phyloP scores from a whole-genome alignment of 768 basidiomycete species.

The Collybia mongolica region DNA sequence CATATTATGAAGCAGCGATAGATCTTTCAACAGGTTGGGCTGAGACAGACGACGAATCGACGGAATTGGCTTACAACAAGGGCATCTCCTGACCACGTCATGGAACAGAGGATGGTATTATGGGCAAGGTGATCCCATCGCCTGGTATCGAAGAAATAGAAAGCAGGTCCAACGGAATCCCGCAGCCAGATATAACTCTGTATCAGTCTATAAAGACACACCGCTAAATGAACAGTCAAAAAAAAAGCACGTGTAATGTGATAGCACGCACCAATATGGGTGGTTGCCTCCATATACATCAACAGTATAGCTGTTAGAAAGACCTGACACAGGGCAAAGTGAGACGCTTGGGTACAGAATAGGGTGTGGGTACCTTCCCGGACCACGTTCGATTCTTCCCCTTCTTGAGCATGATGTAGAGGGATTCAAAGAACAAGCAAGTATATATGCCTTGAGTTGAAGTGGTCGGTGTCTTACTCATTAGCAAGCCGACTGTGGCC shows the following conservation, averaged over 20 bases:
- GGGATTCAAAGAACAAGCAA: conserved; percentile 16
- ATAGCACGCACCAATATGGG: conserved; percentile 19
- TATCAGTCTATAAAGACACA: conserved; percentile 20
- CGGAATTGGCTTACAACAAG: conserved; percentile 14
- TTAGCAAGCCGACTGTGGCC: background rate
- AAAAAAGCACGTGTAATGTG: background rate
- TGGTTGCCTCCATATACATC: conserved; percentile 22
- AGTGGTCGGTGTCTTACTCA: background rate
- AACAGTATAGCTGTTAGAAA: conserved; percentile 19
- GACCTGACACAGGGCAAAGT: conserved; percentile 9
- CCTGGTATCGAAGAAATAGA: conserved; percentile 20
- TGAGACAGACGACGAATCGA: too few relatives aligned
- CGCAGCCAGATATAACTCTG: conserved; percentile 18
- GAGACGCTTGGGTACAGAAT: too few relatives aligned
- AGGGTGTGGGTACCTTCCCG: conserved; percentile 7
- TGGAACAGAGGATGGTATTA: conserved; percentile 19
- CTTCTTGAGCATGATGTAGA: conserved; percentile 16
- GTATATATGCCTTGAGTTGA: conserved; percentile 13
- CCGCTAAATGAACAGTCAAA: background rate
- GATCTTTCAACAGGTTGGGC: conserved; percentile 8
- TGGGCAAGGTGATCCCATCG: conserved; percentile 23
- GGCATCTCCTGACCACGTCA: conserved; percentile 27
- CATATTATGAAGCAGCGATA: conserved; percentile 24
- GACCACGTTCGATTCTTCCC: conserved; percentile 6
- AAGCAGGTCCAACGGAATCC: conserved; percentile 14